phyloP scores from a whole-genome alignment of 495 filamentous ascomycete genomes.

The Penicillium egyptiacum region DNA sequence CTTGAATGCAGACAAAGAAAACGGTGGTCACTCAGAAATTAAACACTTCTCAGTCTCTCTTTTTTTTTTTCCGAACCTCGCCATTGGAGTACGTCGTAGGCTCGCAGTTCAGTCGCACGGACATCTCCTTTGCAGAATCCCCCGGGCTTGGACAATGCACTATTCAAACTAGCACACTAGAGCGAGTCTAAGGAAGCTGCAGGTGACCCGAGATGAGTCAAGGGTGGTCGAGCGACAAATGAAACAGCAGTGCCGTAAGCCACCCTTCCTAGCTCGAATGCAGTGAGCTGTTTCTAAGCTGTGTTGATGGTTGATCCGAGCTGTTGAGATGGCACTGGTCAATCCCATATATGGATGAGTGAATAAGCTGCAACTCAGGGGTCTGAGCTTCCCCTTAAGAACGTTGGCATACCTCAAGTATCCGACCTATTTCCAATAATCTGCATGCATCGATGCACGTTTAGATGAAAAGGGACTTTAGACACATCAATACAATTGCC shows the following conservation, averaged over 20 bases:
- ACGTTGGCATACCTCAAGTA: not conserved
- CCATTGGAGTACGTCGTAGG: not conserved
- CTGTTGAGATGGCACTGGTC: not conserved
- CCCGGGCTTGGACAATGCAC: conserved; percentile 27
- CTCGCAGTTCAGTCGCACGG: conserved; percentile 22
- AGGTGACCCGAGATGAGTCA: conserved; percentile 34
- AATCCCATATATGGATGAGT: not conserved
- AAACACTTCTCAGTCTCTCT: not conserved
- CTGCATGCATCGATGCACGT: not conserved
- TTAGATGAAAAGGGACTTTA: not conserved
- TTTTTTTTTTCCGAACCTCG: not conserved
- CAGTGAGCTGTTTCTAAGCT: conserved; percentile 8
- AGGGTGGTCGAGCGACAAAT: conserved; percentile 26
- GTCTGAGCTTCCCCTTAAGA: conserved; percentile 1
- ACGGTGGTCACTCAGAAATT: not conserved
- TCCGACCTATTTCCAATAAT: conserved; percentile 6
- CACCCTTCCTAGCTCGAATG: conserved; percentile 7
- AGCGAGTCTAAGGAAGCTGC: conserved; percentile 27
- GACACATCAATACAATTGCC: not conserved
- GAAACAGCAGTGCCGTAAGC: conserved; percentile 21
- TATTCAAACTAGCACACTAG: conserved; percentile 23
- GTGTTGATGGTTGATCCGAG: not conserved
- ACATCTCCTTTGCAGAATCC: conserved; percentile 36
- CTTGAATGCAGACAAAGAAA: not conserved
- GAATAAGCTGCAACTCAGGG: conserved; percentile 9